phyloP scores from a whole-genome alignment of 192 early-diverging fungal species.

The Backusella circina region DNA sequence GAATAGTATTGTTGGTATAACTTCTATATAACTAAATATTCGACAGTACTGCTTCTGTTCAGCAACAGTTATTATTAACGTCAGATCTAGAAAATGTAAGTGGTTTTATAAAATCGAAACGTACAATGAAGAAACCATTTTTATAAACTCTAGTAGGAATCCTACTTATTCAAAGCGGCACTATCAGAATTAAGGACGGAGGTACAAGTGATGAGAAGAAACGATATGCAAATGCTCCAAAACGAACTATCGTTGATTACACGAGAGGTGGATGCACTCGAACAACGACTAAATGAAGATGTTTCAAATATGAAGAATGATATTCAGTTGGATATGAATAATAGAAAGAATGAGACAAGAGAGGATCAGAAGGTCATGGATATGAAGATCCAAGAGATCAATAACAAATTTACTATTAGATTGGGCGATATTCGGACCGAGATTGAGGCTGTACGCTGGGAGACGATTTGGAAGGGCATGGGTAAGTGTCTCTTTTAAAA shows the following conservation, averaged over 20 bases:
- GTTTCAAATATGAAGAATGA: conserved; percentile 75
- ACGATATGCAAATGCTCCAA: conserved; percentile 71
- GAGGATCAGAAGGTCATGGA: conserved; percentile 77
- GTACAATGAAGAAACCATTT: background rate
- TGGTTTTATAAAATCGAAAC: too few species aligned
- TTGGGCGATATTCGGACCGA: conserved; percentile 82
- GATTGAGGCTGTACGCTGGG: conserved; percentile 86
- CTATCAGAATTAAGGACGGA: conserved; percentile 79
- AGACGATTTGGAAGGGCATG: conserved; percentile 76
- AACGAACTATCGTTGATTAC: conserved; percentile 69
- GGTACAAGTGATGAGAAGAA: conserved; percentile 69
- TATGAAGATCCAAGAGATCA: conserved; percentile 76
- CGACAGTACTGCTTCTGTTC: conserved; percentile 42
- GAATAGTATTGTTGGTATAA: background rate
- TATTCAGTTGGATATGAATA: conserved; percentile 89
- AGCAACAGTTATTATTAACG: conserved; percentile 22
- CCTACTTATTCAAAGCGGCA: conserved; percentile 80
- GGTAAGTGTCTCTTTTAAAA: conserved; percentile 29
- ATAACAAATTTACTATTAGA: conserved; percentile 80
- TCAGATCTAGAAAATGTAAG: conserved; percentile 80
- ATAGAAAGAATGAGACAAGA: conserved; percentile 77
- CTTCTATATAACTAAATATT: background rate
- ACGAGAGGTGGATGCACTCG: conserved; percentile 76
- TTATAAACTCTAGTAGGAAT: conserved; percentile 41
- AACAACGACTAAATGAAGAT: conserved; percentile 73